phyloP scores from a whole-genome alignment of 768 basidiomycete species.

The Amanita molliuscula region DNA sequence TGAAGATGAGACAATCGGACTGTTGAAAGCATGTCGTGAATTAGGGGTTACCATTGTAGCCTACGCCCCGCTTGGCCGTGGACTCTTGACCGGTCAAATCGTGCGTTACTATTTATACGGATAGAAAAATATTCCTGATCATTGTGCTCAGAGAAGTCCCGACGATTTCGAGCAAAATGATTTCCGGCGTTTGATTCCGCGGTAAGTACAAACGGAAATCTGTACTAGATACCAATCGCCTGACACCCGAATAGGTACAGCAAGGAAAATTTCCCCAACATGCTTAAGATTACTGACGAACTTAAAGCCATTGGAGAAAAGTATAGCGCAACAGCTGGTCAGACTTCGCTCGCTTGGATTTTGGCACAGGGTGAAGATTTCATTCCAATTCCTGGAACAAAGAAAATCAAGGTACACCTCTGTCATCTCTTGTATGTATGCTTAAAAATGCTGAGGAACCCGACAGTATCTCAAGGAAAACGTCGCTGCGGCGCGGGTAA shows the following conservation, averaged over 20 bases:
- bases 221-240: too few relatives aligned
- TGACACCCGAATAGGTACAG: constrained; percentile 16
- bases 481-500: constrained; percentile 21
- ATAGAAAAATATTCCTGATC: neutral
- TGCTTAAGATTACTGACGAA: constrained; percentile 28
- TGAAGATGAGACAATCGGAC: constrained; percentile 25
- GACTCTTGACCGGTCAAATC: constrained; percentile 35
- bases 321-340: constrained; percentile 31
- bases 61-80: constrained; percentile 40
- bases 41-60: constrained; percentile 36
- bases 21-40: constrained; percentile 30
- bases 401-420: constrained; percentile 22
- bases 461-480: constrained; percentile 22
- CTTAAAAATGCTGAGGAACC: neutral
- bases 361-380: constrained; percentile 36
- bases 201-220: constrained; percentile 10
- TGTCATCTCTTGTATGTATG: neutral
- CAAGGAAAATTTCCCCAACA: constrained; percentile 36
- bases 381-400: constrained; percentile 40
- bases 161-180: constrained; percentile 17
- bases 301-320: constrained; percentile 27
- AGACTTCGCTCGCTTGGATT: constrained; percentile 40
- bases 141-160: constrained; percentile 20
- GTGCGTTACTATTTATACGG: constrained; percentile 10
- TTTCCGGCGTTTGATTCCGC: constrained; percentile 20